Conservation (phyloP, 2,329 filamentous ascomycete genomes). For the Septoria petroselini region DNA sequence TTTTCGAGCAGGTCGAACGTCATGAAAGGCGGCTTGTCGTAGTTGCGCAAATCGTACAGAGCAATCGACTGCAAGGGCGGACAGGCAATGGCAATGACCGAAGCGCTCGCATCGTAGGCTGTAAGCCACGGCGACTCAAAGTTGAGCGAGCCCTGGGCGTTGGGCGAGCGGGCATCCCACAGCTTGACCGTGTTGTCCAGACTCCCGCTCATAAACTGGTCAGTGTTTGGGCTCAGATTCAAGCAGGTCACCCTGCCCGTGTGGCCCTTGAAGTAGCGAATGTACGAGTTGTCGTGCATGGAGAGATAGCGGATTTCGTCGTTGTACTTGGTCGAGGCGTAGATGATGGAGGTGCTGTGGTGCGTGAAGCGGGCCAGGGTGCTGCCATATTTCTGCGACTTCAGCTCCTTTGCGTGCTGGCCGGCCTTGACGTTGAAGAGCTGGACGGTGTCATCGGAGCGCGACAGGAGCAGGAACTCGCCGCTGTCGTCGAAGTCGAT, state of each 20-base stretch:
- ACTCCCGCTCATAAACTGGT: constrained; percentile 89
- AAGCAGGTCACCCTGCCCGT: constrained; percentile 79
- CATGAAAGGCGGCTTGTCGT: constrained; percentile 84
- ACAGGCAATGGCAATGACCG: constrained; percentile 85
- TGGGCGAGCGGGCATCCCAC: constrained; percentile 81
- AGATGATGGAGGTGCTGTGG: constrained; percentile 84
- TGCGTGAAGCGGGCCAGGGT: constrained; percentile 94
- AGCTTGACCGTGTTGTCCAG: constrained; percentile 87
- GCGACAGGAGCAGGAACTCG: constrained; percentile 84
- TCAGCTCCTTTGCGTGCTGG: constrained; percentile 79
- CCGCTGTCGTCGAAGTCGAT: constrained; percentile 96
- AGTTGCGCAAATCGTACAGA: constrained; percentile 91
- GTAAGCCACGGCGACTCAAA: constrained; percentile 78
- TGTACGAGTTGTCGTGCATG: constrained; percentile 93
- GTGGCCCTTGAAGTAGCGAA: constrained; percentile 94
- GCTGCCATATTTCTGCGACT: constrained; percentile 95
- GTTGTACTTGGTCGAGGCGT: constrained; percentile 93
- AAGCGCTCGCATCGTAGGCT: constrained; percentile 87
- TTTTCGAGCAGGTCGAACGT: constrained; percentile 76
- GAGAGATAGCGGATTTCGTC: constrained; percentile 83
- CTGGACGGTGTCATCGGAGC: constrained; percentile 92
- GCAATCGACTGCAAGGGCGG: constrained; percentile 75
- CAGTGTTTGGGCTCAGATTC: constrained; percentile 76
- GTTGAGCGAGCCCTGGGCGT: constrained; percentile 75
- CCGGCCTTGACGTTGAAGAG: constrained; percentile 93